Conservation (phyloP, 2,329 filamentous ascomycete genomes). For the Amauroascus niger region DNA sequence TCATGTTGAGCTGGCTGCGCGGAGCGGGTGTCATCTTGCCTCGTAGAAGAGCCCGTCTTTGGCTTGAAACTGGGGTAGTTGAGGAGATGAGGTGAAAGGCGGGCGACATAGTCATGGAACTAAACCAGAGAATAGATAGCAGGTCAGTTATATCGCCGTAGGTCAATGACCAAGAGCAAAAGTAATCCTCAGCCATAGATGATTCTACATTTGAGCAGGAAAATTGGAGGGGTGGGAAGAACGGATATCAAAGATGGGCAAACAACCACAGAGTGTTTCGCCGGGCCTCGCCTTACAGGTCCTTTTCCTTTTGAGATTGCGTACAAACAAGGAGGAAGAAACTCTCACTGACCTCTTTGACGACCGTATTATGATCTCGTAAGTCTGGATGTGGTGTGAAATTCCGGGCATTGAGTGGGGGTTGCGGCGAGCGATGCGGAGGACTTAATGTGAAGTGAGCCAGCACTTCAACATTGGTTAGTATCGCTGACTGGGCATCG, state of each 20-base stretch:
- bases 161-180: background rate
- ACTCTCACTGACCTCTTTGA: slow-evolving; percentile 34
- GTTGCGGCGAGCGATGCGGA: slow-evolving; percentile 33
- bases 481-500: slow-evolving; percentile 37
- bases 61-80: slow-evolving; percentile 29
- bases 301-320: background rate
- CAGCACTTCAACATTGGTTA: slow-evolving; percentile 39
- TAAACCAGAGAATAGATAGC: slow-evolving; percentile 13
- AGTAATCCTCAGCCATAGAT: background rate
- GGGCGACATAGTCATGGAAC: slow-evolving; percentile 36
- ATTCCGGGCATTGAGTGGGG: slow-evolving; percentile 30
- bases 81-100: slow-evolving; percentile 33
- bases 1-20: background rate
- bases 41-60: background rate
- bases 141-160: background rate
- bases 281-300: no score
- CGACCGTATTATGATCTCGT: slow-evolving; percentile 39
- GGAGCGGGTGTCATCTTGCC: slow-evolving; percentile 14
- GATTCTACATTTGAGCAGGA: background rate
- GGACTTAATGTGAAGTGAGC: slow-evolving; percentile 35
- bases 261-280: no score
- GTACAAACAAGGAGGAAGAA: background rate
- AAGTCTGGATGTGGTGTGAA: slow-evolving; percentile 36
- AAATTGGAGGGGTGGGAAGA: no score
- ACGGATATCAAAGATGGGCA: no score